These are phyloP conservation scores for Voacanga thouarsii DNA, from an alignment of 257 asterid genomes.

Conservation along the genomic window DNA sequence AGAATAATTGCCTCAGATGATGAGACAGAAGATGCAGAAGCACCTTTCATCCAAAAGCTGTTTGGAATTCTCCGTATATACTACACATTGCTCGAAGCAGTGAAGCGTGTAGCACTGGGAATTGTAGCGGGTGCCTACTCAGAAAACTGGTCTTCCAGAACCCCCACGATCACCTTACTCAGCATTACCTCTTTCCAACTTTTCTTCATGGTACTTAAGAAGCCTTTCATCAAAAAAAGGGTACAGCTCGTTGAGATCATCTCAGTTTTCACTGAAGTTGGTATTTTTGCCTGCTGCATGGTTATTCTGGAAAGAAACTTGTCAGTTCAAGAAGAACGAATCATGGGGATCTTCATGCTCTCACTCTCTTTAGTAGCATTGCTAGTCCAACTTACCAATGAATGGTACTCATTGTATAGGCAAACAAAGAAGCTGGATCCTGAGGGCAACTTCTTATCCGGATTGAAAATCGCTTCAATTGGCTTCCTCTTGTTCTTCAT, in stretches of 20 bases:
- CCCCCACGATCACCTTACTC: conserved; percentile 52
- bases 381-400: conserved; percentile 41
- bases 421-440: conserved; percentile 69
- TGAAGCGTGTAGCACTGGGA: conserved; percentile 61
- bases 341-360: conserved; percentile 61
- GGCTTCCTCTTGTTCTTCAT: conserved; percentile 53
- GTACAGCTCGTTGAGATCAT: conserved; percentile 86
- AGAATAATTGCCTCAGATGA: conserved; percentile 83
- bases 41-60: conserved; percentile 75
- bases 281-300: conserved; percentile 49
- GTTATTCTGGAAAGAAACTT: conserved; percentile 42
- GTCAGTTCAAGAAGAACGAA: conserved; percentile 42
- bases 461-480: conserved; percentile 50
- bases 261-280: conserved; percentile 55
- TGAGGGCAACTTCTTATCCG: conserved; percentile 44
- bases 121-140: conserved; percentile 65
- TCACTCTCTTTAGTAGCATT: conserved; percentile 50
- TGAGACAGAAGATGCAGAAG: conserved; percentile 92
- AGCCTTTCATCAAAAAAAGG: conserved; percentile 83
- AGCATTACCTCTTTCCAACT: conserved; percentile 69
- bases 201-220: conserved; percentile 87
- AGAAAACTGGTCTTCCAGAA: conserved; percentile 43
- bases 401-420: conserved; percentile 55
- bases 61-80: conserved; percentile 88
- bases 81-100: conserved; percentile 62